Conservation (phyloP, 192 early-diverging fungal genomes). For the Ambispora gerdemannii region DNA sequence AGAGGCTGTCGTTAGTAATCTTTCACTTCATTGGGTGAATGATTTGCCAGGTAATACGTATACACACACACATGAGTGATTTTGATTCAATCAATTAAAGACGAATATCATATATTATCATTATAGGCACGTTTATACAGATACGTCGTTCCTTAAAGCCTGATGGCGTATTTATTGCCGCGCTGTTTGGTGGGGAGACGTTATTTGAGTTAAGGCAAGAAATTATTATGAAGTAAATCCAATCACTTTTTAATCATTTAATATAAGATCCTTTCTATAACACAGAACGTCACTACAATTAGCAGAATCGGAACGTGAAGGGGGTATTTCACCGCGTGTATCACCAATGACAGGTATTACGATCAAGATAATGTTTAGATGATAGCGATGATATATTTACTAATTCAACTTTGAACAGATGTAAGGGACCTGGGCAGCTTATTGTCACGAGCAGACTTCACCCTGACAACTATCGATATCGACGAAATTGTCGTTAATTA, state of each 20-base stretch:
- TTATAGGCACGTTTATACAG: conserved; percentile 71
- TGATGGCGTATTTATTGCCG: conserved; percentile 89
- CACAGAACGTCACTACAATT: conserved; percentile 81
- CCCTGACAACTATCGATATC: conserved; percentile 88
- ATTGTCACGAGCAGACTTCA: conserved; percentile 80
- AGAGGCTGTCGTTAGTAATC: conserved; percentile 82
- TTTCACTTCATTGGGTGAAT: conserved; percentile 95
- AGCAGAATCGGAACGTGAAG: conserved; percentile 86
- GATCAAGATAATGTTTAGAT: neutral
- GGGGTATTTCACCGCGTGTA: conserved; percentile 84
- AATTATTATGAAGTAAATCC: neutral
- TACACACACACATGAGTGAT: neutral
- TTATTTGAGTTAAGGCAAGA: conserved; percentile 81
- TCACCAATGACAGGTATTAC: conserved; percentile 79
- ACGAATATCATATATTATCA: too few species aligned
- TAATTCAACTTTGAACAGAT: conserved; percentile 40
- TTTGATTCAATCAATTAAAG: neutral
- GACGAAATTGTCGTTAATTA: conserved; percentile 90
- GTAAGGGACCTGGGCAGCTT: conserved; percentile 75
- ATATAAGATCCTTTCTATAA: neutral
- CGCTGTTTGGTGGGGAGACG: conserved; percentile 95
- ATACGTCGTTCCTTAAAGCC: conserved; percentile 78
- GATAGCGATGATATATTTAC: too few species aligned
- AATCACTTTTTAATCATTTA: neutral
- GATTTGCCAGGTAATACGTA: conserved; percentile 71